These are phyloP conservation scores for Leccinum disarticulatum DNA, from an alignment of 768 basidiomycete species.

Conservation along the genomic window DNA sequence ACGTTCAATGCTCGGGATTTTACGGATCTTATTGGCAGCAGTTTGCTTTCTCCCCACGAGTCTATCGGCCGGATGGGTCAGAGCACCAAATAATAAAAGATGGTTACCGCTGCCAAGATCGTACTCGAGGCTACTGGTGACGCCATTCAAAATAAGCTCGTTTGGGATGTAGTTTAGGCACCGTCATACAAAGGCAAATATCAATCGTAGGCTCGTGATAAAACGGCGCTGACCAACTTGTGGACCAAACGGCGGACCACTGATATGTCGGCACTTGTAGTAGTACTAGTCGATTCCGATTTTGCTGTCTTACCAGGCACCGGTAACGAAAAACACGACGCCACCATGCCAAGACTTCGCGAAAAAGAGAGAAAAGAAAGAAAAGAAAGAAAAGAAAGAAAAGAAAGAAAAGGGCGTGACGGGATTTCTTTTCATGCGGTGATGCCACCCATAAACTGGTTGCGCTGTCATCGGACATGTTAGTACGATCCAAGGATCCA, in stretches of 20 bases:
- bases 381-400: no score
- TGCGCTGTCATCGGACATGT: conserved; percentile 24
- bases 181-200: neutral
- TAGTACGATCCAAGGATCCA: neutral
- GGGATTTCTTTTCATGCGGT: conserved; percentile 18
- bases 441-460: conserved; percentile 36
- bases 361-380: neutral
- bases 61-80: no score
- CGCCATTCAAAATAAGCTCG: neutral
- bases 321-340: neutral
- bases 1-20: neutral
- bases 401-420: neutral
- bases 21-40: neutral
- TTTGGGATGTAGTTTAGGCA: conserved; percentile 9
- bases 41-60: neutral
- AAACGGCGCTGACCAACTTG: neutral
- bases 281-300: neutral
- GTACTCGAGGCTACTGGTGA: neutral
- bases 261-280: neutral
- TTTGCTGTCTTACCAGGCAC: no score
- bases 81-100: no score
- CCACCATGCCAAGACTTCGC: neutral
- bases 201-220: neutral
- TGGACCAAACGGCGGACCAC: neutral
- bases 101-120: no score